Conservation (phyloP, 495 filamentous ascomycete genomes). For the Neurospora sp. region DNA sequence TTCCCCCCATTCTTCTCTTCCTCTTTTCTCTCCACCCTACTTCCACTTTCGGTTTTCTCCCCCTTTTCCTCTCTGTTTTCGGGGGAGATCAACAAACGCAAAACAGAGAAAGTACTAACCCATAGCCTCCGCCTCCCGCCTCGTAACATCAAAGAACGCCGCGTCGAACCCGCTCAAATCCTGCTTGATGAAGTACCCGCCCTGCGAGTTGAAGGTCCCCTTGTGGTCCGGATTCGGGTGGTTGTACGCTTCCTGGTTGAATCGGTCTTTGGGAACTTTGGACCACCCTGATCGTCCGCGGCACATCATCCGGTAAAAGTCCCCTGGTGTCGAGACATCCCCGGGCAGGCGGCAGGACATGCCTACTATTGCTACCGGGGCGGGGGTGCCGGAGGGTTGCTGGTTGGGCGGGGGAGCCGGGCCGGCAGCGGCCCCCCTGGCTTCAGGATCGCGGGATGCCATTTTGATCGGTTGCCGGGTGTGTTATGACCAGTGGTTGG, state of each 20-base stretch:
- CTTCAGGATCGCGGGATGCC: background rate
- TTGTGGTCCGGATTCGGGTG: constrained; percentile 46
- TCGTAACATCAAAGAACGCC: constrained; percentile 42
- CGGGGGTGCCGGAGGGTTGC: constrained; percentile 13
- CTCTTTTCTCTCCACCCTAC: background rate
- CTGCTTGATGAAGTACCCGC: constrained; percentile 46
- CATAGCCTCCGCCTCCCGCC: constrained; percentile 39
- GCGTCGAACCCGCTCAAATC: constrained; percentile 41
- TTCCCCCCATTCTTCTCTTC: background rate
- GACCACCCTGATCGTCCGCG: constrained; percentile 29
- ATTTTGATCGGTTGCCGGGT: background rate
- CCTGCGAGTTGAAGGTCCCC: constrained; percentile 31
- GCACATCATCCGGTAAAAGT: constrained; percentile 39
- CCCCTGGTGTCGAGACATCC: constrained; percentile 26
- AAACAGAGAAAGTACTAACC: constrained; percentile 14
- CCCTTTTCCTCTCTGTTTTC: background rate
- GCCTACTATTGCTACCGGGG: constrained; percentile 33
- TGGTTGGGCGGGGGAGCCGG: constrained; percentile 3
- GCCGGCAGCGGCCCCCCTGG: constrained; percentile 7
- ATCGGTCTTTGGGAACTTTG: constrained; percentile 55
- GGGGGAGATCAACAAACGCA: background rate
- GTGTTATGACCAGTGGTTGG: background rate
- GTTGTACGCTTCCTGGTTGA: constrained; percentile 53
- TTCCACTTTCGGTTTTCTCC: background rate
- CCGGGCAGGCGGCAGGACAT: constrained; percentile 41